phyloP scores from a whole-genome alignment of 148 eudicot species.

The Rhododendron kiyosumense region DNA sequence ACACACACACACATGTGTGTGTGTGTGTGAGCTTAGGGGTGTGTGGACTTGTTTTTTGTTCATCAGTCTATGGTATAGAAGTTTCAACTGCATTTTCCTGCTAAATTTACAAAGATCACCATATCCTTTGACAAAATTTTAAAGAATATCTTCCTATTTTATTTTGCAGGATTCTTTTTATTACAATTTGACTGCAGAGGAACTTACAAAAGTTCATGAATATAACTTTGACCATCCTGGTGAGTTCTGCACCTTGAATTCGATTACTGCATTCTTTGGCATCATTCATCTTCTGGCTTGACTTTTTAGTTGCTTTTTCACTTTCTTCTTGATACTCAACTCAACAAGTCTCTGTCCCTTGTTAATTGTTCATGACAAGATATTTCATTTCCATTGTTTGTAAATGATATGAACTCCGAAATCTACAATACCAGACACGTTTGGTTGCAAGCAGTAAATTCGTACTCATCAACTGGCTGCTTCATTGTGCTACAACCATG shows the following conservation, averaged over 20 bases:
- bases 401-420: background rate
- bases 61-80: background rate
- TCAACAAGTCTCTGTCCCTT: background rate
- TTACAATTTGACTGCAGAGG: slow-evolving; percentile 68
- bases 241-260: slow-evolving; percentile 27
- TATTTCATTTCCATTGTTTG: background rate
- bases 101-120: background rate
- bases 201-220: slow-evolving; percentile 78
- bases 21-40: background rate
- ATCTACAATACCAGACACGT: background rate
- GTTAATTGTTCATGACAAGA: background rate
- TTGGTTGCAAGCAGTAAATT: background rate
- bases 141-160: slow-evolving; percentile 9
- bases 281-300: background rate
- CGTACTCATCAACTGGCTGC: background rate
- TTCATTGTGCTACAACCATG: background rate
- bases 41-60: background rate
- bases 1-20: too few relatives aligned
- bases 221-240: slow-evolving; percentile 99
- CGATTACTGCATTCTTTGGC: background rate
- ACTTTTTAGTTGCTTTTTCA: background rate
- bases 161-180: slow-evolving; percentile 87
- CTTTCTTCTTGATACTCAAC: background rate
- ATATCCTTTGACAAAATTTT: background rate
- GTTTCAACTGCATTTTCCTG: background rate